Evolutionary conservation across 2,329 filamentous ascomycete genomes (phyloP).

Genomic region (Exophiala xenobiotica): DNA sequence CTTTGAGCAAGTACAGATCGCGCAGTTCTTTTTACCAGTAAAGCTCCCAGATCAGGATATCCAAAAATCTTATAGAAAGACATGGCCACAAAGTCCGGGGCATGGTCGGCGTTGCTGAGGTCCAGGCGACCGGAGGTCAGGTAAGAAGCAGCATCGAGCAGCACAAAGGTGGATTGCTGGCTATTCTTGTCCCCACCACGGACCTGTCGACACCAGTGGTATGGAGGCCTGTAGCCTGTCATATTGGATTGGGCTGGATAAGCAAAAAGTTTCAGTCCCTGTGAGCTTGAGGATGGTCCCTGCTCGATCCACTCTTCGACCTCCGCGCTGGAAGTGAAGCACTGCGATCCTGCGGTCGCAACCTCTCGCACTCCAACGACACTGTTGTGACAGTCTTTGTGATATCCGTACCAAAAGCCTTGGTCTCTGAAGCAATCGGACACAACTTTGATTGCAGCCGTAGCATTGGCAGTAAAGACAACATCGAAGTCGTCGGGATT

Average conservation of each 20-base stretch:
- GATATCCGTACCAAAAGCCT: constrained; percentile 80
- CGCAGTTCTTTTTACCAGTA: constrained; percentile 58
- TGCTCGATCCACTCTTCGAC: constrained; percentile 63
- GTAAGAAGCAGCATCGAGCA: constrained; percentile 63
- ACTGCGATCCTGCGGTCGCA: constrained; percentile 59
- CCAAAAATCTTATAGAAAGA: constrained; percentile 69
- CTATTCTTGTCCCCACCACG: not conserved
- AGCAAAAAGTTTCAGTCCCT: constrained; percentile 52
- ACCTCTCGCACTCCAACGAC: constrained; percentile 76
- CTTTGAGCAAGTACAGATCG: constrained; percentile 63
- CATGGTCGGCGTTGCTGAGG: constrained; percentile 51
- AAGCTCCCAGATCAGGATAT: constrained; percentile 61
- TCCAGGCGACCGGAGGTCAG: constrained; percentile 62
- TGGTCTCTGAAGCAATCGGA: constrained; percentile 69
- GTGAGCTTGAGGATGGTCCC: constrained; percentile 25
- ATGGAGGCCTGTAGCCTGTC: constrained; percentile 62
- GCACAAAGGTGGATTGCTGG: constrained; percentile 41
- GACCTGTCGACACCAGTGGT: constrained; percentile 52
- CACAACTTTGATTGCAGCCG: constrained; percentile 83
- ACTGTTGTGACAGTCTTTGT: constrained; percentile 81
- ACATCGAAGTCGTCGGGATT: constrained; percentile 79
- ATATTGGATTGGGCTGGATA: constrained; percentile 72
- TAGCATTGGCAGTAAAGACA: constrained; percentile 91
- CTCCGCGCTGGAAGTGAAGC: constrained; percentile 62
- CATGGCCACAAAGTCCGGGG: constrained; percentile 63